Evolutionary conservation across 106 monocot genomes (phyloP), one percentile per base, ranked within the genome.

Genomic region (Xerophyta viscosa): DNA sequence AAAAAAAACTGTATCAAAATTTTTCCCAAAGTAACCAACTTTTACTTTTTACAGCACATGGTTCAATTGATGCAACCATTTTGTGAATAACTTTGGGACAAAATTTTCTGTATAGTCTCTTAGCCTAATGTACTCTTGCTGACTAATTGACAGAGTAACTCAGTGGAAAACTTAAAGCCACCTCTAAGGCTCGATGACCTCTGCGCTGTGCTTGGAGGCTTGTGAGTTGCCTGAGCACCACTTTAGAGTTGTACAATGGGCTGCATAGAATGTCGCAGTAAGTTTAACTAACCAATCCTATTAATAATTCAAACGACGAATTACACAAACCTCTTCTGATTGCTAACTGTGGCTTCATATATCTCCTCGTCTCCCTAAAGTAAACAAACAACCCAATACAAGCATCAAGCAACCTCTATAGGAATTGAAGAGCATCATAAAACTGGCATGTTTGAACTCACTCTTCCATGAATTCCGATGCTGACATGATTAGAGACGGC

Each of bases 341-440:
- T 67, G 20, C 66, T 63, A 29, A 98, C 85, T 21, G 78, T 77
- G 18, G 96, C 96, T 64, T 98, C 89, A 60, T 65, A 98, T 26
- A 89, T 86, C 82, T 82, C 30, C 76, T 98, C 96, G 55, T 89
- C 96, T 58, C 68, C 67, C 96, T 98, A 56, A n/a, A n/a, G n/a
- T n/a, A 26, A 45, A 8, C 30, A 44, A 9, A 6, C n/a, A 27
- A 29, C 2, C 41, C 31, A 61, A 46, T 0, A 30, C 17, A 29
- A 24, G 42, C 50, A 53, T 28, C 46, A 48, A 24, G 66, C 4
- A 63, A 47, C 5, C 5, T 6, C 33, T 6, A 5, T 33, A 6
- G 33, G 11, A 33, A 33, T 6, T 6, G 11, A 33, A 33, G 11
- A 33, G 33, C 33, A 33, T 33, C 11, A 5, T 6, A 33, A 11